These are phyloP conservation scores for Pythium grandisporangium DNA, from an alignment of 352 stramenopile genomes.

Conservation along the genomic window DNA sequence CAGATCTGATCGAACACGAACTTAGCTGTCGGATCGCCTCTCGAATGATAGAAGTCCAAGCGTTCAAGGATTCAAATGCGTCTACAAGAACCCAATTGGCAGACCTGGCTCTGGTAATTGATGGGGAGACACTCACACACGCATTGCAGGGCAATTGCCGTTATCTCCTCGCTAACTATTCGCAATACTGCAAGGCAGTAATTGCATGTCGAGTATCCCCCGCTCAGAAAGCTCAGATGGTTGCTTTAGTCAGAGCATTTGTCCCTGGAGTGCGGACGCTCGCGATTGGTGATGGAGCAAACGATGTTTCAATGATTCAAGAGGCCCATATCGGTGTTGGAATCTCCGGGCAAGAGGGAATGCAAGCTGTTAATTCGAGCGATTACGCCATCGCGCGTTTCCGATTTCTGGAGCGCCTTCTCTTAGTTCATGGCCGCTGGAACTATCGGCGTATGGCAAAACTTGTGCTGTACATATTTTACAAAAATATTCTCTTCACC, in stretches of 20 bases:
- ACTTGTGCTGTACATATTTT: constrained; percentile 90
- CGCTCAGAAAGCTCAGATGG: constrained; percentile 82
- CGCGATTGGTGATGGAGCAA: constrained; percentile 91
- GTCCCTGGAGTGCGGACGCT: constrained; percentile 70
- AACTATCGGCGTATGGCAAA: constrained; percentile 88
- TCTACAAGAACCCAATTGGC: constrained; percentile 30
- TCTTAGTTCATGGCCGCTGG: constrained; percentile 88
- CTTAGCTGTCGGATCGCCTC: constrained; percentile 31
- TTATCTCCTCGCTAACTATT: constrained; percentile 44
- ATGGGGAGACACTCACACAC: constrained; percentile 64
- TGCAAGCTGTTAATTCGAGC: constrained; percentile 90
- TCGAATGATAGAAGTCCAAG: constrained; percentile 30
- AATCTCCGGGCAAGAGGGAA: constrained; percentile 88
- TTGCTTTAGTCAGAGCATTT: constrained; percentile 70
- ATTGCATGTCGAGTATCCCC: constrained; percentile 84
- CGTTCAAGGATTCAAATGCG: constrained; percentile 34
- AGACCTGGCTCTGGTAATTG: constrained; percentile 68
- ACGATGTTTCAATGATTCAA: constrained; percentile 95
- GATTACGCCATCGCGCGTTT: constrained; percentile 94
- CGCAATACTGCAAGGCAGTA: constrained; percentile 80
- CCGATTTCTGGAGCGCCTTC: constrained; percentile 82
- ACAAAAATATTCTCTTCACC: constrained; percentile 88
- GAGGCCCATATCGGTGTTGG: constrained; percentile 87
- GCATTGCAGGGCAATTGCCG: constrained; percentile 32
- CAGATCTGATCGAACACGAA: constrained; percentile 35